Evolutionary conservation across 176 grass and related monocot species (phyloP).

Genomic region (Avena eriantha): DNA sequence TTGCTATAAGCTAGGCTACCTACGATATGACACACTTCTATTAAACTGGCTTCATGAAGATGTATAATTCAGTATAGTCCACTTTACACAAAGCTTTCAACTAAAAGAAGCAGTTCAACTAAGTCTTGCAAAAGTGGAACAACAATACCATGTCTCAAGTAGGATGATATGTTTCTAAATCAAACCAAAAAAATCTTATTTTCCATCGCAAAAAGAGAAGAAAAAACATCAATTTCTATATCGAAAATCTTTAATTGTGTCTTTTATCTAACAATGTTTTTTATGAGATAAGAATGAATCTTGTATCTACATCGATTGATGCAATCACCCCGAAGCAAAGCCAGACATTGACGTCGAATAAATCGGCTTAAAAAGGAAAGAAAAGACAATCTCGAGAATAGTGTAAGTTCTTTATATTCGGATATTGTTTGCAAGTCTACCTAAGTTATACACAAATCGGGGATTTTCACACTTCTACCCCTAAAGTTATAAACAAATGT

Average conservation of each 20-base stretch:
- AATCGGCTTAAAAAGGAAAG: too few relatives aligned
- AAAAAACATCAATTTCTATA: not conserved
- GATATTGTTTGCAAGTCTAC: not conserved
- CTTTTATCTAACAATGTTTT: not conserved
- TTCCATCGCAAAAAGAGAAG: not conserved
- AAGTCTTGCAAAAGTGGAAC: not conserved
- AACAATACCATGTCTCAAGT: not conserved
- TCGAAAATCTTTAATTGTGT: not conserved
- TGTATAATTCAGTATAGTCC: not conserved
- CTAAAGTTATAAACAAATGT: not conserved
- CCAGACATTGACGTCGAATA: too few relatives aligned
- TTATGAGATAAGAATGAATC: not conserved
- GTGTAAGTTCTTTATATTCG: not conserved
- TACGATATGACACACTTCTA: not conserved
- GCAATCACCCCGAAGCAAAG: too few relatives aligned
- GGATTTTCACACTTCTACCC: not conserved
- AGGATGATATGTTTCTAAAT: not conserved
- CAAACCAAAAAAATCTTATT: not conserved
- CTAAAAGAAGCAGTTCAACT: not conserved
- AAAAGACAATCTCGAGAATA: too few relatives aligned
- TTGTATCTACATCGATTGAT: not conserved
- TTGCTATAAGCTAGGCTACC: not conserved
- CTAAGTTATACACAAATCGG: not conserved
- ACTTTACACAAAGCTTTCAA: not conserved
- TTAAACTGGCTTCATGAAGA: not conserved